A percentile compares a stretch with the other conserved stretches of the same genome.
These are phyloP conservation scores for Populus pruinosa DNA, from an alignment of 345 rosid species.

Conservation along the genomic window DNA sequence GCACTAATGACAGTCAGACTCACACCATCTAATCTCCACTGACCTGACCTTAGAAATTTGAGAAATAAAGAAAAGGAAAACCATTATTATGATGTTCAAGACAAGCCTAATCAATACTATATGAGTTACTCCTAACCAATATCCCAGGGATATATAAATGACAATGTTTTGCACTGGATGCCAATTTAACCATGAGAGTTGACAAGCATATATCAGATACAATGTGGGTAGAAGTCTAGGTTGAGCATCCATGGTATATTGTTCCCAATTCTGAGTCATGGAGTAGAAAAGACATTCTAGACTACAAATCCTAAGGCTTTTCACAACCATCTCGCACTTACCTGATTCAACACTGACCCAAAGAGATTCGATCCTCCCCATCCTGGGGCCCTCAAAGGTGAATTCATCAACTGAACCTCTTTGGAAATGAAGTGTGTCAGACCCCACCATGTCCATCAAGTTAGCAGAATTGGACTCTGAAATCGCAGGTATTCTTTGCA, in stretches of 20 bases:
- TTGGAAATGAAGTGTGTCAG: slow-evolving; percentile 51
- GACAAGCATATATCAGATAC: neutral
- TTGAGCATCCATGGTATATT: neutral
- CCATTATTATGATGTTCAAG: neutral
- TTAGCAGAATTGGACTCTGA: slow-evolving; percentile 31
- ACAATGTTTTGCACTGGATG: too few relatives aligned
- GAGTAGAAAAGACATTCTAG: neutral
- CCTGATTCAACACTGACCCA: slow-evolving; percentile 88
- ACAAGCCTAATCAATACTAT: neutral
- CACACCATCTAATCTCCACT: slow-evolving; percentile 73
- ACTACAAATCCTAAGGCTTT: neutral
- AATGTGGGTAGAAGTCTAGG: too few relatives aligned
- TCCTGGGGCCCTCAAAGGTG: slow-evolving; percentile 52
- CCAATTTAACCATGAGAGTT: neutral
- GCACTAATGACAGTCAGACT: slow-evolving; percentile 39
- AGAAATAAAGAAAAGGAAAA: neutral
- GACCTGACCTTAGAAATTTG: slow-evolving; percentile 59
- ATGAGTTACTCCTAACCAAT: neutral
- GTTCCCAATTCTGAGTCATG: neutral
- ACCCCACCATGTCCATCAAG: slow-evolving; percentile 18
- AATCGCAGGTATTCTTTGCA: slow-evolving; percentile 62
- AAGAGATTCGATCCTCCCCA: slow-evolving; percentile 56
- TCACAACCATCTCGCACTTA: slow-evolving; percentile 26
- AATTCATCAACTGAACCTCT: slow-evolving; percentile 76
- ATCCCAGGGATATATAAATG: neutral